Conservation (phyloP, 768 basidiomycete species). For the Nidularia pulvinata region DNA sequence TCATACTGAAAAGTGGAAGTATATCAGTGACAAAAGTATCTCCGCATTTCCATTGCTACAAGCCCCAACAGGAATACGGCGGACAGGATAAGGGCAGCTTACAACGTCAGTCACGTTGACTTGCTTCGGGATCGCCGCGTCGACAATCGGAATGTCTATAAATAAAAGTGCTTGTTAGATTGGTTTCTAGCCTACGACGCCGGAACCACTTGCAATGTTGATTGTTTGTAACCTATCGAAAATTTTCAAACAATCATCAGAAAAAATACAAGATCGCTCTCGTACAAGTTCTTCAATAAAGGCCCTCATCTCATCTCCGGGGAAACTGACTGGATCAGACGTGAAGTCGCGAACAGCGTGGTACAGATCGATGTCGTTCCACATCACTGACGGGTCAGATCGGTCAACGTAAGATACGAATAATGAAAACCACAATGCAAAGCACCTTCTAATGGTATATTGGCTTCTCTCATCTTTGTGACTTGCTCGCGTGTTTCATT, state of each 20-base stretch:
- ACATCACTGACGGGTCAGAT: constrained; percentile 48
- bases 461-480: constrained; percentile 57
- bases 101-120: constrained; percentile 65
- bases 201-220: constrained; percentile 38
- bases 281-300: constrained; percentile 61
- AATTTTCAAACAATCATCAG: not conserved
- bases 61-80: not conserved
- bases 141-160: constrained; percentile 70
- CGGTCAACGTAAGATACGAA: constrained; percentile 1
- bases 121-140: constrained; percentile 58
- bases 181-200: not conserved
- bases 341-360: constrained; percentile 72
- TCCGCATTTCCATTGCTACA: too few relatives aligned
- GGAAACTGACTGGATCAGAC: constrained; percentile 62
- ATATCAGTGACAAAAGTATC: not conserved
- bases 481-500: constrained; percentile 55
- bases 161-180: not conserved
- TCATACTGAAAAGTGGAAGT: constrained; percentile 46
- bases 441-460: constrained; percentile 76
- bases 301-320: constrained; percentile 44
- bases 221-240: constrained; percentile 25
- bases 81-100: constrained; percentile 17
- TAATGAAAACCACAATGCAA: not conserved
- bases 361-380: constrained; percentile 80
- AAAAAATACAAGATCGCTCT: constrained; percentile 10